Evolutionary conservation across 179 eudicot genomes (phyloP).

Genomic region (Beta corolliflora): DNA sequence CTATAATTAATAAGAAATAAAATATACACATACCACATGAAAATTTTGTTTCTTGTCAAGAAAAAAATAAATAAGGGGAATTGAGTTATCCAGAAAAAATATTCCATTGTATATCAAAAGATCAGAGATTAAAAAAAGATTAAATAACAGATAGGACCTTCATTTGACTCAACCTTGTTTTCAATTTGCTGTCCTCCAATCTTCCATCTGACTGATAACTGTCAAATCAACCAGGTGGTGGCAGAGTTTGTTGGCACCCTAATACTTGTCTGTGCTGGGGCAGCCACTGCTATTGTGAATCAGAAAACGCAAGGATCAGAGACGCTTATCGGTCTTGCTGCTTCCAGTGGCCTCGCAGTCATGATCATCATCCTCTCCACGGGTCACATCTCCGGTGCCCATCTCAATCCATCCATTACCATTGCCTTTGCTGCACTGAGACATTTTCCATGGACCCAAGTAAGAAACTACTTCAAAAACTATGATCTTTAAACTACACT

Average conservation of each 20-base stretch:
- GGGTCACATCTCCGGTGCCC: conserved; percentile 96
- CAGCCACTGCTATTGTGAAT: conserved; percentile 83
- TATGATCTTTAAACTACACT: background rate
- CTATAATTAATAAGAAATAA: too few species aligned
- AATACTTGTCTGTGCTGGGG: conserved; percentile 74
- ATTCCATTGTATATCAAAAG: background rate
- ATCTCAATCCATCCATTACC: conserved; percentile 85
- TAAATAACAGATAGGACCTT: conserved; percentile 6
- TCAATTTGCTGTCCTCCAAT: conserved; percentile 10
- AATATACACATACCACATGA: too few species aligned
- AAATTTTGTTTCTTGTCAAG: too few species aligned
- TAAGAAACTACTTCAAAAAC: conserved; percentile 30
- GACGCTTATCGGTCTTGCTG: conserved; percentile 78
- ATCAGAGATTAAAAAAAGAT: background rate
- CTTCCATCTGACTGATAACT: conserved; percentile 11
- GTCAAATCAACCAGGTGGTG: conserved; percentile 57
- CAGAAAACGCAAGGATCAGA: conserved; percentile 78
- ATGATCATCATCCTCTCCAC: conserved; percentile 86
- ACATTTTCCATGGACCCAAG: conserved; percentile 96
- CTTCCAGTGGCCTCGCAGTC: conserved; percentile 85
- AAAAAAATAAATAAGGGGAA: background rate
- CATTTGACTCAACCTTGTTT: conserved; percentile 17
- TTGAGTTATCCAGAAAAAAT: background rate
- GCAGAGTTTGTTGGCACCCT: conserved; percentile 94
- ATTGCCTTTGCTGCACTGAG: conserved; percentile 85